phyloP scores from a whole-genome alignment of 805 yeast species.

The Kurtzmaniella fragi region DNA sequence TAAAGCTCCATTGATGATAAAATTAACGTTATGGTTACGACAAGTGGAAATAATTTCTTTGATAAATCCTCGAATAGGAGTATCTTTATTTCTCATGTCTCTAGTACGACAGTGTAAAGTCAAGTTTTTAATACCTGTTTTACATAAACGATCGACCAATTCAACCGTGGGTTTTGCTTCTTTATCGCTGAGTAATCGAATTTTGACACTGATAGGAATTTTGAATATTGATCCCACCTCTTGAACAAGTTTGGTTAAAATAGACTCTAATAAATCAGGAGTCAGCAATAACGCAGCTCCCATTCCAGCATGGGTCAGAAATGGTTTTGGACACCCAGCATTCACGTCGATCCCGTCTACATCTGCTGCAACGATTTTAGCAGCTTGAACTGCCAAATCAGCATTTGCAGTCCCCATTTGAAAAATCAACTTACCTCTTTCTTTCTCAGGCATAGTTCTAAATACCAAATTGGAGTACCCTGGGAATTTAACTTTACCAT shows the following conservation, averaged over 20 bases:
- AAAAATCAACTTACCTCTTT: conserved; percentile 66
- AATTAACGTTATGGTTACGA: conserved; percentile 54
- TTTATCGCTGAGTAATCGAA: conserved; percentile 65
- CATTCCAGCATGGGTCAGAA: conserved; percentile 93
- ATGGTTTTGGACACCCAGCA: conserved; percentile 97
- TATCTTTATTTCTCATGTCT: conserved; percentile 82
- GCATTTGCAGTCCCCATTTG: conserved; percentile 90
- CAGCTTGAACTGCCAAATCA: conserved; percentile 84
- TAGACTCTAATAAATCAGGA: conserved; percentile 73
- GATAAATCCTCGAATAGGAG: conserved; percentile 70
- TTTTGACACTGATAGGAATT: conserved; percentile 88
- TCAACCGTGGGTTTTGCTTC: conserved; percentile 48
- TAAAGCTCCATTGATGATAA: conserved; percentile 81
- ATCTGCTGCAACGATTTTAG: conserved; percentile 70
- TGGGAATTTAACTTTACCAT: conserved; percentile 31
- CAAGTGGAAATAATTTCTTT: conserved; percentile 59
- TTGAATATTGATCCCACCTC: conserved; percentile 73
- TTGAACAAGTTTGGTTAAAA: conserved; percentile 62
- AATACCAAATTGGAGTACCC: conserved; percentile 59
- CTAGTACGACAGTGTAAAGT: conserved; percentile 92
- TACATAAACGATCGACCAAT: conserved; percentile 46
- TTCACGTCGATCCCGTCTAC: conserved; percentile 92
- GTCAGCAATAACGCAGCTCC: conserved; percentile 87
- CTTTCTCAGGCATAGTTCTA: conserved; percentile 63
- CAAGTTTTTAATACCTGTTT: conserved; percentile 79